phyloP scores from a whole-genome alignment of 129 eudicot species.

The Dittrichia graveolens region DNA sequence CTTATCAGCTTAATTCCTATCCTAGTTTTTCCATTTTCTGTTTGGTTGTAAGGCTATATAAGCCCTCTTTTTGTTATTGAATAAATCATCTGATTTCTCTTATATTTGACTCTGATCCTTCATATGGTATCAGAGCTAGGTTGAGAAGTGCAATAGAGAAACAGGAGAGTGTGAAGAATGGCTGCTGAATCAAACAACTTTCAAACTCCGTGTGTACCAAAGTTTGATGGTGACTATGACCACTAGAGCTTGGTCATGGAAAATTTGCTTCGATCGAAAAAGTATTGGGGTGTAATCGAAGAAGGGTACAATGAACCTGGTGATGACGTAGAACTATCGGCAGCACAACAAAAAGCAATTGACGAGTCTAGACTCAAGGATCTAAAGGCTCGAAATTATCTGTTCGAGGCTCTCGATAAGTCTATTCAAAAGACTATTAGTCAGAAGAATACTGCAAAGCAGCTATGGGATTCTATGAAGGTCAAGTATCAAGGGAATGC shows the following conservation, averaged over 20 bases:
- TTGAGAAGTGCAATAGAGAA: neutral
- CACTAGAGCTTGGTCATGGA: neutral
- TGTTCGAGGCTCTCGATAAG: neutral
- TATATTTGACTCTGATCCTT: neutral
- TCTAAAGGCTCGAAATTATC: neutral
- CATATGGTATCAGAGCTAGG: neutral
- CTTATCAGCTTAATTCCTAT: no score
- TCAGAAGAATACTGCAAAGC: no score
- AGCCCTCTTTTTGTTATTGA: neutral
- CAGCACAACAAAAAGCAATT: neutral
- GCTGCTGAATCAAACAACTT: neutral
- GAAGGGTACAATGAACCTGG: neutral
- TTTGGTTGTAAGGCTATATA: no score
- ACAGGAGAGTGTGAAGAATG: neutral
- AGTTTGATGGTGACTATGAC: constrained; percentile 9
- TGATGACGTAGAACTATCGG: neutral
- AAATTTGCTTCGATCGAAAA: neutral
- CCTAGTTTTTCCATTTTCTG: no score
- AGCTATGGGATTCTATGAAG: no score
- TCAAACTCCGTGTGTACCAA: neutral
- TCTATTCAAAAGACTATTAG: no score
- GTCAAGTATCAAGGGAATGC: no score
- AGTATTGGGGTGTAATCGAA: neutral
- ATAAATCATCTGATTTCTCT: neutral
- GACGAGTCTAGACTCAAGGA: neutral